Percentiles rank a stretch among this genome's conserved stretches.
These are phyloP conservation scores for Acephala macrosclerotiorum DNA, from an alignment of 2,329 filamentous ascomycete species.

Conservation along the genomic window DNA sequence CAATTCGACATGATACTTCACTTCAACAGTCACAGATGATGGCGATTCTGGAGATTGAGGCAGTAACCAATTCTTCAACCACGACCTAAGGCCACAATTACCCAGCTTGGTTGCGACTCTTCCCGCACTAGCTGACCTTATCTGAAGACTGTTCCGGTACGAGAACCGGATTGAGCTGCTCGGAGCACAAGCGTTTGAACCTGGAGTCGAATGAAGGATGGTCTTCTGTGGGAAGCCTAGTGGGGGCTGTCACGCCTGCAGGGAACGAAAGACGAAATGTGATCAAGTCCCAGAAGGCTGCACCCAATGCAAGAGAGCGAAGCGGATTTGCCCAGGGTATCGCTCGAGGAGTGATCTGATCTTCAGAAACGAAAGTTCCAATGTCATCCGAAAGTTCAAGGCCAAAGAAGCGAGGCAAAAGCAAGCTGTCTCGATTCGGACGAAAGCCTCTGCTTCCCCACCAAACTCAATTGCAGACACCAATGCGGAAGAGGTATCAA, in stretches of 20 bases:
- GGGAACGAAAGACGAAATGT: conserved; percentile 63
- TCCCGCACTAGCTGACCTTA: background rate
- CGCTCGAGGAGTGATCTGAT: conserved; percentile 62
- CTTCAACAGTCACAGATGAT: background rate
- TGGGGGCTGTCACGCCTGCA: conserved; percentile 62
- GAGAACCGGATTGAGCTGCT: background rate
- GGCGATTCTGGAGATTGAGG: background rate
- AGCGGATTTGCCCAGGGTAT: conserved; percentile 61
- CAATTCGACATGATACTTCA: background rate
- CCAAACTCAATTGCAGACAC: background rate
- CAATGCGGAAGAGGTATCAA: conserved; percentile 1
- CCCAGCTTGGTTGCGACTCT: background rate
- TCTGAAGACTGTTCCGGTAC: background rate
- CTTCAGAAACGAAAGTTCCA: conserved; percentile 63
- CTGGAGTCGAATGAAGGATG: conserved; percentile 46
- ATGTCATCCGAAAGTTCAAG: conserved; percentile 57
- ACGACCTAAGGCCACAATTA: background rate
- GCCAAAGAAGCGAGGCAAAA: conserved; percentile 42
- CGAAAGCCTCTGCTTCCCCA: conserved; percentile 12
- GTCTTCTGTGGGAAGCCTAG: conserved; percentile 66
- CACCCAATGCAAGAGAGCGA: conserved; percentile 61
- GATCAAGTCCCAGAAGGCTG: conserved; percentile 60
- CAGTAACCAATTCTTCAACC: background rate
- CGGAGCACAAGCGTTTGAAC: background rate
- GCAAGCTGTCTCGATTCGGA: conserved; percentile 4